Percentiles rank a stretch among this genome's conserved stretches.
Evolutionary conservation across 2,329 filamentous ascomycete species (phyloP).

Genomic region (Fusarium mangiferae): DNA sequence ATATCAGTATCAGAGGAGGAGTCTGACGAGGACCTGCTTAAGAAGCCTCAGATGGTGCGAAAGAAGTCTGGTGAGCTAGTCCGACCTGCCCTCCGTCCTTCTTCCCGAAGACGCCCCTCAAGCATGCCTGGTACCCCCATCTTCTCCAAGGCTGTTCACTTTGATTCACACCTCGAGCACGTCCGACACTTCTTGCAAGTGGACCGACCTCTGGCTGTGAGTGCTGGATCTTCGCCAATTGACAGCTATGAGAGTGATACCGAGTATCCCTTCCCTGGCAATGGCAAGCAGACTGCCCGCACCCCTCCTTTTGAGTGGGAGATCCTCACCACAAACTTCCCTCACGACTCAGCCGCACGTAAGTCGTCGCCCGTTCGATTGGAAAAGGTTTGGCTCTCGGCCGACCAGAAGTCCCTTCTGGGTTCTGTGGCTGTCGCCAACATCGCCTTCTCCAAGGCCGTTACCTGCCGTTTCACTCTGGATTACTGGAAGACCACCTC

Average conservation of each 20-base stretch:
- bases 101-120: conserved; percentile 83
- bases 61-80: conserved; percentile 99
- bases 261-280: conserved; percentile 84
- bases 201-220: conserved; percentile 94
- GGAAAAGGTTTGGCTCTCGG: conserved; percentile 87
- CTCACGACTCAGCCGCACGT: conserved; percentile 63
- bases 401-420: conserved; percentile 86
- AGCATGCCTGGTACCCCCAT: conserved; percentile 98
- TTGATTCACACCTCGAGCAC: conserved; percentile 95
- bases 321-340: conserved; percentile 86
- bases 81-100: conserved; percentile 84
- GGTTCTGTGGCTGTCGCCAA: conserved; percentile 89
- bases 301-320: conserved; percentile 82
- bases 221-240: conserved; percentile 89
- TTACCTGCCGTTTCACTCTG: conserved; percentile 93
- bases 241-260: conserved; percentile 87
- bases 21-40: conserved; percentile 65
- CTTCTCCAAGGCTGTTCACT: conserved; percentile 97
- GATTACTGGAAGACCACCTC: conserved; percentile 99
- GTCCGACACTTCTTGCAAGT: conserved; percentile 95
- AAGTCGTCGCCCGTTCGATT: conserved; percentile 77
- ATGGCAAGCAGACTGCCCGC: conserved; percentile 52
- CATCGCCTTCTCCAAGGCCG: conserved; percentile 86
- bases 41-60: conserved; percentile 90
- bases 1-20: conserved; percentile 69